Evolutionary conservation across 2,329 filamentous ascomycete species (phyloP).

Genomic region (Tolypocladium tundrense): DNA sequence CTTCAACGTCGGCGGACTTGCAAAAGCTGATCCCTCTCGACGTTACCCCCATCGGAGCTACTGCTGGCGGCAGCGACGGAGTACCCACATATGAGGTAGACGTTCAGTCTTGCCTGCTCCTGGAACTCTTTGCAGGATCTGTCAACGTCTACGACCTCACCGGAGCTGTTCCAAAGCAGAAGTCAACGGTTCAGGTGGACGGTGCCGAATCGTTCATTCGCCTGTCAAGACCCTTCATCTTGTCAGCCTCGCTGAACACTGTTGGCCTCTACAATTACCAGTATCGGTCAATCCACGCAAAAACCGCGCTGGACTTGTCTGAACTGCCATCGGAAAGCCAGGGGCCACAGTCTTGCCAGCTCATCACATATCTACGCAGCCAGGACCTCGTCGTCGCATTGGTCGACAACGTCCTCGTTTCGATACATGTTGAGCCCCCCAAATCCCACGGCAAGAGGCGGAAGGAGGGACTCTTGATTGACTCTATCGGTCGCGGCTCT

Average conservation of each 20-base stretch:
- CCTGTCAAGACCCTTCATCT: constrained; percentile 54
- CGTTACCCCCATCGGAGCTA: constrained; percentile 23
- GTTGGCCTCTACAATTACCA: constrained; percentile 60
- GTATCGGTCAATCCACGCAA: constrained; percentile 51
- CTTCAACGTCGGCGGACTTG: constrained; percentile 13
- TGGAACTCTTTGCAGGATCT: constrained; percentile 43
- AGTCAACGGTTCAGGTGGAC: constrained; percentile 40
- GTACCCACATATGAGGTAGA: constrained; percentile 44
- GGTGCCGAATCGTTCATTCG: constrained; percentile 53
- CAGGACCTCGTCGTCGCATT: constrained; percentile 57
- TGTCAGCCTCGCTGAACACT: constrained; percentile 46
- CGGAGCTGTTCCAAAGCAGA: constrained; percentile 49
- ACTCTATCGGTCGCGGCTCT: constrained; percentile 60
- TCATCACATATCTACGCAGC: constrained; percentile 55
- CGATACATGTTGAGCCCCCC: constrained; percentile 57
- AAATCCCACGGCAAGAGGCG: constrained; percentile 44
- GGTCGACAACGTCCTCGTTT: constrained; percentile 52
- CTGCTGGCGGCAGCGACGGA: constrained; percentile 7
- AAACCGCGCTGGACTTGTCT: constrained; percentile 32
- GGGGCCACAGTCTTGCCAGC: constrained; percentile 25
- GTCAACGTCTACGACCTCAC: constrained; percentile 56
- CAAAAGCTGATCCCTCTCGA: constrained; percentile 29
- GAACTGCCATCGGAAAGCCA: constrained; percentile 26
- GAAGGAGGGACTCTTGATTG: constrained; percentile 56
- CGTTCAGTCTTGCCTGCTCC: constrained; percentile 50